A percentile compares a stretch with the other conserved stretches of the same genome.
phyloP scores from a whole-genome alignment of 345 rosid species.

The Pistacia vera region DNA sequence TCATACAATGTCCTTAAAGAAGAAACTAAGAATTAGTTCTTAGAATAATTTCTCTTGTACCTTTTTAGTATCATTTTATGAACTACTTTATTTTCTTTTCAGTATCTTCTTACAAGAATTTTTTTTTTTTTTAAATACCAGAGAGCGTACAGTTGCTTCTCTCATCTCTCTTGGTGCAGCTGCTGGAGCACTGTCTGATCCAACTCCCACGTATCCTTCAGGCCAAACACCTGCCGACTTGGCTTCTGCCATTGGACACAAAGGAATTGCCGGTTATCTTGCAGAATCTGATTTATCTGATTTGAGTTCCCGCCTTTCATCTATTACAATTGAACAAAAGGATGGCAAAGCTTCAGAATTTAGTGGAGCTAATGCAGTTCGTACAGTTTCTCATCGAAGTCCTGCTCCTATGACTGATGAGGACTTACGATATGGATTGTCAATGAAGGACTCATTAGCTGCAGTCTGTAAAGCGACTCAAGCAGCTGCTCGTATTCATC shows the following conservation, averaged over 20 bases:
- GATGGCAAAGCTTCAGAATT: conserved; percentile 9
- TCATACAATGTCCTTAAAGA: neutral
- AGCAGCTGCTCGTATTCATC: conserved; percentile 86
- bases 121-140: conserved; percentile 32
- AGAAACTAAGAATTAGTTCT: neutral
- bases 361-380: conserved; percentile 15
- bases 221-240: conserved; percentile 70
- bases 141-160: conserved; percentile 75
- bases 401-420: conserved; percentile 37
- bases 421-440: conserved; percentile 39
- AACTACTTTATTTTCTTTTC: neutral
- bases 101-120: conserved; percentile 15
- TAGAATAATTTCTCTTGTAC: neutral
- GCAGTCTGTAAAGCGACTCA: conserved; percentile 89
- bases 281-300: conserved; percentile 55
- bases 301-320: conserved; percentile 55
- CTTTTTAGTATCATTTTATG: neutral
- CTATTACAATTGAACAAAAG: conserved; percentile 56
- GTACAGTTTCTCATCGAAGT: conserved; percentile 36
- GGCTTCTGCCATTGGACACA: conserved; percentile 55
- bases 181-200: conserved; percentile 82
- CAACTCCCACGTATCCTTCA: conserved; percentile 62
- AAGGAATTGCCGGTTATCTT: conserved; percentile 94
- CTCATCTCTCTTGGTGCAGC: conserved; percentile 81
- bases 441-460: conserved; percentile 74